A percentile compares a stretch with the other conserved stretches of the same genome.
Evolutionary conservation across 306 rosid species (phyloP).

Genomic region (Pterocarpus macrocarpus): DNA sequence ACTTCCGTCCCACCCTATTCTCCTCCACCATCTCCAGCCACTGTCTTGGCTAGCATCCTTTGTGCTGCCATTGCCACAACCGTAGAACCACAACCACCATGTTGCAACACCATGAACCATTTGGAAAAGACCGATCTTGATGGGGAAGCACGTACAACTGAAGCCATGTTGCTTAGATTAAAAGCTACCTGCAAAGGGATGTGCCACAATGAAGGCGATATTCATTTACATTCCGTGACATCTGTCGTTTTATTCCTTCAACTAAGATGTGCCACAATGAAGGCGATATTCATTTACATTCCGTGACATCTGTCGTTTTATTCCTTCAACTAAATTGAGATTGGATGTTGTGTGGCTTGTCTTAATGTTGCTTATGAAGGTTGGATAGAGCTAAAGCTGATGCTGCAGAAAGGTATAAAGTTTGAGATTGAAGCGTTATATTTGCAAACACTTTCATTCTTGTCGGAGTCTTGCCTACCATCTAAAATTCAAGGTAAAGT

Average conservation of each 20-base stretch:
- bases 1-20: too few species aligned
- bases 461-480: constrained; percentile 79
- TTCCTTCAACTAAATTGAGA: constrained; percentile 41
- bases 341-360: constrained; percentile 6
- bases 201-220: constrained; percentile 86
- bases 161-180: constrained; percentile 80
- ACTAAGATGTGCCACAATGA: constrained; percentile 89
- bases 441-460: constrained; percentile 69
- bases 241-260: constrained; percentile 36
- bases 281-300: constrained; percentile 61
- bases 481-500: constrained; percentile 70
- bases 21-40: too few species aligned
- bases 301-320: constrained; percentile 10
- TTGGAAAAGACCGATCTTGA: too few species aligned
- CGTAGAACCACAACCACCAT: too few species aligned
- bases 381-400: constrained; percentile 64
- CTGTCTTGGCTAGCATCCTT: too few species aligned
- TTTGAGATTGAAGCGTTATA: constrained; percentile 96
- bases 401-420: constrained; percentile 85
- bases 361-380: constrained; percentile 54
- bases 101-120: too few species aligned
- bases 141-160: neutral
- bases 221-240: constrained; percentile 24
- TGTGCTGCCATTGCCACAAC: too few species aligned
- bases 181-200: constrained; percentile 77